Percentiles rank a stretch among this genome's conserved stretches.
Evolutionary conservation across 2,329 filamentous ascomycete species (phyloP).

Genomic region (Aulographum hederae): DNA sequence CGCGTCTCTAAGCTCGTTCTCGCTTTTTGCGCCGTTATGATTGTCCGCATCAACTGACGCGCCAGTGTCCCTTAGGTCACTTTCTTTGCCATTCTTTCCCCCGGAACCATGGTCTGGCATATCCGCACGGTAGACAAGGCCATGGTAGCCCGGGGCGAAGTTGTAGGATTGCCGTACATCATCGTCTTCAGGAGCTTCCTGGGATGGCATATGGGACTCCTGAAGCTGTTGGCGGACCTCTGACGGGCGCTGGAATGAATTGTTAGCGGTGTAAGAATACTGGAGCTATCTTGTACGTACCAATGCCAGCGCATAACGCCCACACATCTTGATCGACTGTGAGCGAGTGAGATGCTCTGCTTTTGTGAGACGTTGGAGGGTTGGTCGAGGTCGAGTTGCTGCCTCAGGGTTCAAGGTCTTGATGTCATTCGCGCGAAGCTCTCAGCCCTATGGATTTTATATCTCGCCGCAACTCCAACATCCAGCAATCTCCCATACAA

Average conservation of each 20-base stretch:
- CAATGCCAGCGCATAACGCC: conserved; percentile 6
- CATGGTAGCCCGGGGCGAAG: conserved; percentile 74
- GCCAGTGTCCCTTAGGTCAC: too few species aligned
- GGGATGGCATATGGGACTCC: conserved; percentile 50
- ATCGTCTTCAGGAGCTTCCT: conserved; percentile 55
- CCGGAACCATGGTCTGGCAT: conserved; percentile 42
- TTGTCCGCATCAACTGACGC: conserved; percentile 6
- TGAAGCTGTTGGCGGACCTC: conserved; percentile 58
- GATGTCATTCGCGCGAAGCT: too few species aligned
- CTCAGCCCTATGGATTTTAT: too few species aligned
- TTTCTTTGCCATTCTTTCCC: conserved; percentile 8
- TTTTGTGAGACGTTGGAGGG: too few species aligned
- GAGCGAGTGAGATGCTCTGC: too few species aligned
- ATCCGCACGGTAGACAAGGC: conserved; percentile 70
- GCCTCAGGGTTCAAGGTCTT: too few species aligned
- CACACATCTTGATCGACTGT: conserved; percentile 1
- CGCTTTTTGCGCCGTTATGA: conserved; percentile 3
- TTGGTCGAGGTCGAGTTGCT: too few species aligned
- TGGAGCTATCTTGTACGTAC: conserved; percentile 4
- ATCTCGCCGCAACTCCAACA: too few species aligned
- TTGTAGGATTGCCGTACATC: conserved; percentile 66
- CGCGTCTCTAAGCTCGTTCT: conserved; percentile 5
- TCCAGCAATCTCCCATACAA: too few species aligned
- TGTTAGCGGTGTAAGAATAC: conserved; percentile 3
- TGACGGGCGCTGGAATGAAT: conserved; percentile 43